These are phyloP conservation scores for Linnemannia schmuckeri DNA, from an alignment of 192 early-diverging fungal species.

Conservation along the genomic window DNA sequence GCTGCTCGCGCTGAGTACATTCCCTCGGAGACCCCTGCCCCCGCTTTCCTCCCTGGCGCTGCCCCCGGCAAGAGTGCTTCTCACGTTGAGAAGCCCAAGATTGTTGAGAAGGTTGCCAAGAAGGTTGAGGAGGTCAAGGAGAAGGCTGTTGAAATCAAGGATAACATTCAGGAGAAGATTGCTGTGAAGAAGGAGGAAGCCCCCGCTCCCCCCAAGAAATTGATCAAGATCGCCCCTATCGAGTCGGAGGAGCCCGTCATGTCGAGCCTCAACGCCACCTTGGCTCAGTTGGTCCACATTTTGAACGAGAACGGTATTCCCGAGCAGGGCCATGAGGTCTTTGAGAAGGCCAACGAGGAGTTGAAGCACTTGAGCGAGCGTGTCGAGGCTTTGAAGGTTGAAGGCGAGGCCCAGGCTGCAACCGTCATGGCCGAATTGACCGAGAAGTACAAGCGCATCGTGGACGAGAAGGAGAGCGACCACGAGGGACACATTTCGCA, in stretches of 20 bases:
- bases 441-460: constrained; percentile 61
- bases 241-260: constrained; percentile 55
- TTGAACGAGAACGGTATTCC: constrained; percentile 57
- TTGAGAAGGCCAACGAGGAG: constrained; percentile 70
- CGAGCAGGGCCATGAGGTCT: constrained; percentile 68
- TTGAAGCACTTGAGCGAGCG: constrained; percentile 61
- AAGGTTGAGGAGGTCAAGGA: constrained; percentile 36
- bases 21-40: constrained; percentile 39
- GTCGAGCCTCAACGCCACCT: constrained; percentile 46
- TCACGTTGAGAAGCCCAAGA: background rate
- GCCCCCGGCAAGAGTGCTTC: constrained; percentile 30
- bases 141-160: constrained; percentile 27
- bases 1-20: constrained; percentile 35
- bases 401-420: constrained; percentile 49
- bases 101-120: constrained; percentile 20
- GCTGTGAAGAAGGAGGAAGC: constrained; percentile 9
- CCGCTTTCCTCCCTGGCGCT: constrained; percentile 39
- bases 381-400: constrained; percentile 62
- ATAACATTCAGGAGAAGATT: constrained; percentile 31
- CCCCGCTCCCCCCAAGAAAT: constrained; percentile 42
- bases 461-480: constrained; percentile 58
- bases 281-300: constrained; percentile 44
- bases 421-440: constrained; percentile 50
- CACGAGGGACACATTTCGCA: constrained; percentile 72
- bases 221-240: constrained; percentile 47